These are phyloP conservation scores for Tetraselmis striata DNA, from an alignment of 139 green algal species.

Conservation along the genomic window DNA sequence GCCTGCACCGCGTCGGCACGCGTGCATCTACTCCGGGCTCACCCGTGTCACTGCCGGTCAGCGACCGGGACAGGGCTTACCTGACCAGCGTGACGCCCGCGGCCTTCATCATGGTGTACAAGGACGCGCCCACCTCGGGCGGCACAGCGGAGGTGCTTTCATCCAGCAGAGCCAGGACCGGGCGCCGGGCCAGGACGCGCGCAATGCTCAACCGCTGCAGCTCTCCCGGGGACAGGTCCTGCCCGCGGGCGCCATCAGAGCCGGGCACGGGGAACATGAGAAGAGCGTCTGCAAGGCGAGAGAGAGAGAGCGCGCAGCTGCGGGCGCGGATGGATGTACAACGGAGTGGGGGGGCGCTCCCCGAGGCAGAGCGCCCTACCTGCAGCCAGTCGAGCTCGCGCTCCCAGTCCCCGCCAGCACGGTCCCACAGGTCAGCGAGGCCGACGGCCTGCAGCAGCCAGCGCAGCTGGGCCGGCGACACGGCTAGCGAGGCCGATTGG, in stretches of 20 bases:
- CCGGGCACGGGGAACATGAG: no score
- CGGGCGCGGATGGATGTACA: no score
- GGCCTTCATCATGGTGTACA: slow-evolving; percentile 26
- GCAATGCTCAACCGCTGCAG: slow-evolving; percentile 52
- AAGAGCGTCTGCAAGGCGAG: no score
- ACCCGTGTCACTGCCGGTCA: no score
- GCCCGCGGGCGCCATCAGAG: no score
- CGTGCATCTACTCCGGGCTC: no score
- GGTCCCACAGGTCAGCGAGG: slow-evolving; percentile 27
- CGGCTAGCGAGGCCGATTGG: neutral
- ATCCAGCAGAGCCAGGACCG: slow-evolving; percentile 44
- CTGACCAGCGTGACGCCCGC: slow-evolving; percentile 26
- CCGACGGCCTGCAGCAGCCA: slow-evolving; percentile 26
- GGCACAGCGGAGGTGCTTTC: slow-evolving; percentile 37
- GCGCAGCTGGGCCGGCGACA: slow-evolving; percentile 1
- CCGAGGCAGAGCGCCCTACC: no score
- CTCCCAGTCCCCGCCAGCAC: slow-evolving; percentile 3
- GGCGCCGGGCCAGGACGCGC: slow-evolving; percentile 34
- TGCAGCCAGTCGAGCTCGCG: neutral
- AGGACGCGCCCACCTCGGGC: slow-evolving; percentile 7
- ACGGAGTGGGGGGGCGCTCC: no score
- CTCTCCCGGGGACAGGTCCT: slow-evolving; percentile 50
- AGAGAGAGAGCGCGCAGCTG: no score
- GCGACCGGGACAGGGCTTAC: neutral
- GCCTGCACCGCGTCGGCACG: no score